Base-by-base conservation (phyloP, 163 green algal genomes). In the Volvox carteri region DNA sequence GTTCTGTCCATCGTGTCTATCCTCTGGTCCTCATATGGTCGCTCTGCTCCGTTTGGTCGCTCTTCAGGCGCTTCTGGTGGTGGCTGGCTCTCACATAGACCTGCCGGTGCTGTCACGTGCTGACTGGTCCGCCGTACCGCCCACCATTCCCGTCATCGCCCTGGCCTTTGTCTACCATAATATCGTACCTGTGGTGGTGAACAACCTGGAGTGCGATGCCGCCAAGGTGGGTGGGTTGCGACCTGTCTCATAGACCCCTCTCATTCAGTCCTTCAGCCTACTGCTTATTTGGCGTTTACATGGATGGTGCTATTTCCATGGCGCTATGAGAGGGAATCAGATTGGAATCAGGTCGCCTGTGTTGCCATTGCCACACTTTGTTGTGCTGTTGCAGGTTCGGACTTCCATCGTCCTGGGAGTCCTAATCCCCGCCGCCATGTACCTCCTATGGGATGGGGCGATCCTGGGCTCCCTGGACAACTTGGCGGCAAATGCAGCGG, bases 101-200 rank as follows among this genome's bases (percentile, higher is more conserved):
- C n/a, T 70, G 0, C 85, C 78, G 33, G 76, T 93, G 50, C 78
- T 97, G 50, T 30, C 73, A 0, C 41, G 80, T 0, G 90, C 94
- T 18, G 48, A 98, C 90, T 97, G 94, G 93, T 78, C 35, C 1
- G 95, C 92, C 3, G 91, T 98, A 14, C 93, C 93, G 2, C 85
- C 78, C 46, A 95, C 95, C 9, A 75, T 99, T 19, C 96, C 97
- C 0, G 93, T 98, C 19, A 91, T 98, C 14, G 93, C 94, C 0
- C 94, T 99, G 25, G 92, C 94, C 2, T 99, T 98, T 90, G 96
- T 99, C 35, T 98, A 95, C 88, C 97, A 98, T 44, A 98, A 98
- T 86, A 87, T 98, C 0, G 92, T 98, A 11, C 96, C 96, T 0
- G 87, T 98, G 30, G 93, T 98, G 74, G 94, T 93, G 16, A 91